Evolutionary conservation across 805 yeast species (phyloP), one percentile per base, ranked within the genome.

Genomic region (Candida tallmaniae): DNA sequence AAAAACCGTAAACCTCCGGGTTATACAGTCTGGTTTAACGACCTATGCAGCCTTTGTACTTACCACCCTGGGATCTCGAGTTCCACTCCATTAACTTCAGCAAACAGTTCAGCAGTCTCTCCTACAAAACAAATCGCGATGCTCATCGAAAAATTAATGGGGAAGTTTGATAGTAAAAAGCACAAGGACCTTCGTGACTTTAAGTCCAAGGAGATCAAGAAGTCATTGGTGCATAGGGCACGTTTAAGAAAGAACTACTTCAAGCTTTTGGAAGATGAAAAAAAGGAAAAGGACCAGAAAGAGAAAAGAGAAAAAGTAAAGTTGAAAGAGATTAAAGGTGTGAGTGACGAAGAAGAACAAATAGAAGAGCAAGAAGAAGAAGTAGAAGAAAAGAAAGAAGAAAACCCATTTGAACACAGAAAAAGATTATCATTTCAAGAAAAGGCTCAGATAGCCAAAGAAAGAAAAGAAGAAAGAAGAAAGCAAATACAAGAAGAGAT

Each of bases 161-260:
- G 36, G 16, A 45, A 39, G 35, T 45, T 41, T 31, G 42, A 42
- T 26, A 35, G 20, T 15, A 43, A 43, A 21, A 40, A 35, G 20
- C 51, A 57, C 34, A 53, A 52, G 36, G 67, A 62, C 35, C 58
- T 62, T 32, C 57, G 64, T 15, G 69, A 63, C 41, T 52, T 53
- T 37, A 67, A 67, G 41, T 50, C 62, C 19, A 71, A 74, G 35
- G 96, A 87, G 40, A 89, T 89, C 49, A 80, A 82, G 48, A 74
- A 72, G 50, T 81, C 93, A 9, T 70, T 89, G 44, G 73, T 76
- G 0, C 94, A 87, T 51, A 74, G 87, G 41, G 85, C 96, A 10
- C 73, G 93, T 48, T 71, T 89, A 45, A 76, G 86, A 64, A 84
- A 80, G 56, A 78, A 76, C 32, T 89, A 89, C 52, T 79, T 85